A percentile compares a stretch with the other conserved stretches of the same genome.
Conservation (phyloP, 495 filamentous ascomycete genomes). For the Poronia punctata region DNA sequence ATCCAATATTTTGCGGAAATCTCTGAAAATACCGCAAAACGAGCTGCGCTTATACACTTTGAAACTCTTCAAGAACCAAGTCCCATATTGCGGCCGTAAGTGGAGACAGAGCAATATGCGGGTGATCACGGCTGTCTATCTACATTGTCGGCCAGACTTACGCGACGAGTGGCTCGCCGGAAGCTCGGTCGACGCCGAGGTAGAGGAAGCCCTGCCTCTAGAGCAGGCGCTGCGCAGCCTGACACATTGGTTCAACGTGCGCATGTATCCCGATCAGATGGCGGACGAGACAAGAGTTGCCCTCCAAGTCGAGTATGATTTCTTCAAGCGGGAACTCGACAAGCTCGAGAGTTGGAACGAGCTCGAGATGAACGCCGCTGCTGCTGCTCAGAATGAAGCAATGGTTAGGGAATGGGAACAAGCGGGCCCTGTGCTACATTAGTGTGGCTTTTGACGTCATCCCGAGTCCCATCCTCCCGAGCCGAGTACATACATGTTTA, state of each 20-base stretch:
- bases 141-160: slow-evolving; percentile 86
- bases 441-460: no score
- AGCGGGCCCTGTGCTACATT: slow-evolving; percentile 1
- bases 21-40: slow-evolving; percentile 82
- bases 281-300: slow-evolving; percentile 55
- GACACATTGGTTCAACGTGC: slow-evolving; percentile 88
- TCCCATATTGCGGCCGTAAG: slow-evolving; percentile 95
- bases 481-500: no score
- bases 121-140: slow-evolving; percentile 92
- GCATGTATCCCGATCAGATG: slow-evolving; percentile 74
- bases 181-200: slow-evolving; percentile 81
- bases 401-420: slow-evolving; percentile 26
- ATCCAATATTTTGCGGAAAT: slow-evolving; percentile 78
- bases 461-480: no score
- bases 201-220: slow-evolving; percentile 83
- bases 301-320: slow-evolving; percentile 75
- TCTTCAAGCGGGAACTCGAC: slow-evolving; percentile 84
- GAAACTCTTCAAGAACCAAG: slow-evolving; percentile 96
- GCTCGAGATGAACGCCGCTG: background rate
- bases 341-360: slow-evolving; percentile 56
- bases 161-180: slow-evolving; percentile 94
- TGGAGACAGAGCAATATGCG: slow-evolving; percentile 98
- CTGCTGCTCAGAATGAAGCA: slow-evolving; percentile 26
- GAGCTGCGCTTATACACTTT: slow-evolving; percentile 87
- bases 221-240: slow-evolving; percentile 82